A percentile compares a stretch with the other conserved stretches of the same genome.
Conservation (phyloP, 1,139 yeast genomes). For the Nakaseomyces glabratus region DNA sequence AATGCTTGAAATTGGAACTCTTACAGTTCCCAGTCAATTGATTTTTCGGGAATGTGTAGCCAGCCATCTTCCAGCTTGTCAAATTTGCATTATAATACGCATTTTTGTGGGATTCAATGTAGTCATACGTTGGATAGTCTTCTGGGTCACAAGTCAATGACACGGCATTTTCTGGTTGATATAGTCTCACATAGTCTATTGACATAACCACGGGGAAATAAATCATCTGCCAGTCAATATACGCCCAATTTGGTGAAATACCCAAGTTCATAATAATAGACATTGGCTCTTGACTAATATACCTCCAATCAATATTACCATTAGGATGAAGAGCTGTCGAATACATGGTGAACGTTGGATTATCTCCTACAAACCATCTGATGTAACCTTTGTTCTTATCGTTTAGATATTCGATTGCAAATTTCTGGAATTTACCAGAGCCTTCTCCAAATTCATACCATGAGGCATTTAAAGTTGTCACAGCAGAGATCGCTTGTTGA, state of each 20-base stretch:
- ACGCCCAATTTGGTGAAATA: conserved; percentile 73
- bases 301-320: conserved; percentile 73
- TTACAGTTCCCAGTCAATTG: conserved; percentile 39
- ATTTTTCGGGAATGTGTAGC: conserved; percentile 55
- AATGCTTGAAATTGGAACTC: conserved; percentile 22
- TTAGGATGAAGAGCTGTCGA: conserved; percentile 65
- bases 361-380: conserved; percentile 72
- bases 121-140: conserved; percentile 64
- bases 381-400: conserved; percentile 60
- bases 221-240: conserved; percentile 67
- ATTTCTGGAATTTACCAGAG: conserved; percentile 50
- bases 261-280: conserved; percentile 69
- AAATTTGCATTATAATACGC: conserved; percentile 57
- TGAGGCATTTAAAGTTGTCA: conserved; percentile 55
- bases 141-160: conserved; percentile 67
- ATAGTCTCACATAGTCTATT: conserved; percentile 69
- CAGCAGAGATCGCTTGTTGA: conserved; percentile 77
- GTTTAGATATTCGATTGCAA: conserved; percentile 68
- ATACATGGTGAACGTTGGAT: conserved; percentile 53
- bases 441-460: conserved; percentile 65
- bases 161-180: conserved; percentile 52
- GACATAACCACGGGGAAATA: conserved; percentile 59
- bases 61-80: conserved; percentile 60
- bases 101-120: conserved; percentile 52
- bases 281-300: conserved; percentile 80